Evolutionary conservation across 805 yeast species (phyloP).

Genomic region (Saccharomyces paradoxus): DNA sequence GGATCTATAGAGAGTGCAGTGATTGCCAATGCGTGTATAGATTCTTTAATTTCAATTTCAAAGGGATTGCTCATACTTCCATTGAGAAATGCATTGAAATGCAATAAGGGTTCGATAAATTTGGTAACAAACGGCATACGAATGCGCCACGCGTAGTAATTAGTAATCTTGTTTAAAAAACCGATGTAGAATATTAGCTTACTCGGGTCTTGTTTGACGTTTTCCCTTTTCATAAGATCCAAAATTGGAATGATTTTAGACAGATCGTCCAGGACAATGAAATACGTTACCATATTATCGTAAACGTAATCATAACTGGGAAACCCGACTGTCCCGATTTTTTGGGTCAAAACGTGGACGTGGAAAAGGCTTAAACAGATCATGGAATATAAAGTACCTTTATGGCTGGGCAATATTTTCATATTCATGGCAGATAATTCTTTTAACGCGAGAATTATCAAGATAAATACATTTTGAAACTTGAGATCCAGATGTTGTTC

Average conservation of each 20-base stretch:
- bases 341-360: neutral
- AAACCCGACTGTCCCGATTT: slow-evolving; percentile 22
- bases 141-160: neutral
- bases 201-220: neutral
- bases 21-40: neutral
- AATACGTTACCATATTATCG: slow-evolving; percentile 2
- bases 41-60: neutral
- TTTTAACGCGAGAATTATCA: neutral
- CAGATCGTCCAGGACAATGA: neutral
- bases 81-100: neutral
- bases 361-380: neutral
- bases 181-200: neutral
- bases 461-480: neutral
- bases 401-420: neutral
- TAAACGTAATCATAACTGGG: slow-evolving; percentile 22
- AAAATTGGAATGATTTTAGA: neutral
- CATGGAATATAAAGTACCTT: neutral
- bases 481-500: neutral
- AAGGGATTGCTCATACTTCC: neutral
- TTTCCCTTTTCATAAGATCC: neutral
- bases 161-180: neutral
- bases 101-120: neutral
- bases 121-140: neutral
- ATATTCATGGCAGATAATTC: neutral
- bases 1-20: neutral